These are phyloP conservation scores for Eutypa lata DNA, from an alignment of 2,329 filamentous ascomycete genomes.

Conservation along the genomic window DNA sequence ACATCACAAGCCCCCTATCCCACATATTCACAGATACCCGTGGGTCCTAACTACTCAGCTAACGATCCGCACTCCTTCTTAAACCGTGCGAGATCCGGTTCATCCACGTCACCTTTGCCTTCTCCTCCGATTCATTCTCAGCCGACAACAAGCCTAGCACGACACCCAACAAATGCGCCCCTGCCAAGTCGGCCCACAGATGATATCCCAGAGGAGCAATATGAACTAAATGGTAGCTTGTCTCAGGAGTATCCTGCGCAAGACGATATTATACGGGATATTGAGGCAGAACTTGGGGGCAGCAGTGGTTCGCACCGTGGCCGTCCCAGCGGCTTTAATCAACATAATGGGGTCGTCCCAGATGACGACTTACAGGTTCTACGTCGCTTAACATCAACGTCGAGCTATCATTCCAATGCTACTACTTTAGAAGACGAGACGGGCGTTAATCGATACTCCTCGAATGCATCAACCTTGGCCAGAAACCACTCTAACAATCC, in stretches of 20 bases:
- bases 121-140: constrained; percentile 42
- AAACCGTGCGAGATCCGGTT: constrained; percentile 45
- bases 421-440: constrained; percentile 40
- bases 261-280: constrained; percentile 56
- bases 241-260: constrained; percentile 41
- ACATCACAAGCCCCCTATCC: constrained; percentile 50
- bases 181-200: constrained; percentile 53
- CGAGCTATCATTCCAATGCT: constrained; percentile 46
- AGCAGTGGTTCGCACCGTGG: constrained; percentile 36
- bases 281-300: constrained; percentile 51
- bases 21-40: constrained; percentile 49
- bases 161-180: constrained; percentile 59
- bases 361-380: constrained; percentile 46
- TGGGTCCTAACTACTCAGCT: constrained; percentile 47
- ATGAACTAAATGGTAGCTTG: constrained; percentile 36
- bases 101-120: constrained; percentile 44
- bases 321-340: constrained; percentile 31
- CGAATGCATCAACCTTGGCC: constrained; percentile 38
- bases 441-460: constrained; percentile 37
- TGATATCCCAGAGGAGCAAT: constrained; percentile 38
- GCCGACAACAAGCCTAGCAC: constrained; percentile 44
- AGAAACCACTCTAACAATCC: constrained; percentile 33
- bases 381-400: constrained; percentile 34
- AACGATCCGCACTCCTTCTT: constrained; percentile 45
- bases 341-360: constrained; percentile 42